These are phyloP conservation scores for Lecanoromycetidae sp. DNA, from an alignment of 2,329 filamentous ascomycete genomes.

Conservation along the genomic window DNA sequence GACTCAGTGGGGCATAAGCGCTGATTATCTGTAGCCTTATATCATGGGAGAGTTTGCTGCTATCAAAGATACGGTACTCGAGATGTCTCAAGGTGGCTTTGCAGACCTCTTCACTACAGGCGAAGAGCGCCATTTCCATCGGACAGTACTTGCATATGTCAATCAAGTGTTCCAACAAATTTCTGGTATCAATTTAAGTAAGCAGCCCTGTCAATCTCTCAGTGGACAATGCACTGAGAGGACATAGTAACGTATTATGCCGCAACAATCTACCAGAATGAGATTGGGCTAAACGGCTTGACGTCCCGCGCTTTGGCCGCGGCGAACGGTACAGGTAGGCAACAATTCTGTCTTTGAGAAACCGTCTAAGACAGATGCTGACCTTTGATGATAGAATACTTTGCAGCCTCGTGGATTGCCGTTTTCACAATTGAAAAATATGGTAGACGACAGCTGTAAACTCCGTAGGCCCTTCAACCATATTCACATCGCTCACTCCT, in stretches of 20 bases:
- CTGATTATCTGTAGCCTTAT: conserved; percentile 20
- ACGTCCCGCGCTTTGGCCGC: conserved; percentile 41
- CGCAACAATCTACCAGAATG: conserved; percentile 31
- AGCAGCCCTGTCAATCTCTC: too few species aligned
- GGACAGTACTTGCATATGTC: conserved; percentile 43
- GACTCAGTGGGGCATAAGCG: background rate
- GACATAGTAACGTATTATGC: conserved; percentile 38
- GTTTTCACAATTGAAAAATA: conserved; percentile 40
- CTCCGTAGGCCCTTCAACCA: background rate
- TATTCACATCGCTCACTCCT: background rate
- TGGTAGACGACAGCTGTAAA: conserved; percentile 45
- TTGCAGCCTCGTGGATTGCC: conserved; percentile 38
- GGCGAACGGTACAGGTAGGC: conserved; percentile 34
- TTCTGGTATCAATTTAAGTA: conserved; percentile 15
- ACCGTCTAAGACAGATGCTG: background rate
- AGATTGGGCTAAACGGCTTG: conserved; percentile 29
- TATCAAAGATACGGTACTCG: conserved; percentile 42
- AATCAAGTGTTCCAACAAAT: conserved; percentile 40
- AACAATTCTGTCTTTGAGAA: background rate
- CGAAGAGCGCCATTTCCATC: conserved; percentile 45
- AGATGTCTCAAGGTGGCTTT: conserved; percentile 42
- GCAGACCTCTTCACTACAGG: conserved; percentile 47
- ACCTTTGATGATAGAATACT: conserved; percentile 31
- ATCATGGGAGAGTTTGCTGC: conserved; percentile 38
- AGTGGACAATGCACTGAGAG: too few species aligned